Percentiles rank a stretch among this genome's conserved stretches.
Conservation (phyloP, 2,329 filamentous ascomycete species). For the Penicillium sumatraense region DNA sequence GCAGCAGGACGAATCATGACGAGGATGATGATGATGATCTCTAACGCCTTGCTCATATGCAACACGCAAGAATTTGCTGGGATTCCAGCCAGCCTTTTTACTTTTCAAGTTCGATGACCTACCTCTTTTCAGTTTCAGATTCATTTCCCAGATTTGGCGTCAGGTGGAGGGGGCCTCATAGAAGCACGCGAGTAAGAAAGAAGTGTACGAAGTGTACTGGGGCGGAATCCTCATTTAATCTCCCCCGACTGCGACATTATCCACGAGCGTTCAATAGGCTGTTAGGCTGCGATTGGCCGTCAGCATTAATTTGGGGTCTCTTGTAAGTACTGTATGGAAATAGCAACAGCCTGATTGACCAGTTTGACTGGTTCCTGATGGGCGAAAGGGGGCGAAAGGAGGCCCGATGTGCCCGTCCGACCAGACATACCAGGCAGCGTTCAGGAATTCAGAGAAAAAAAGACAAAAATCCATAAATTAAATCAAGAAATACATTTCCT, state of each 20-base stretch:
- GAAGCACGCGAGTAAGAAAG: background rate
- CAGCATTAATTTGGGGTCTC: background rate
- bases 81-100: background rate
- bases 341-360: background rate
- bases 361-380: slow-evolving; percentile 7
- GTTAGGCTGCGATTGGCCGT: slow-evolving; percentile 1
- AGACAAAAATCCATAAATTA: background rate
- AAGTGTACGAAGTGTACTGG: background rate
- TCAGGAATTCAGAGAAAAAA: background rate
- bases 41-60: background rate
- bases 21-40: background rate
- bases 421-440: slow-evolving; percentile 1
- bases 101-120: no score
- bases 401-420: slow-evolving; percentile 8
- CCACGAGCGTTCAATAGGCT: background rate
- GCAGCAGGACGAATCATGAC: background rate
- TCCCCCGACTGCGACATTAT: slow-evolving; percentile 4
- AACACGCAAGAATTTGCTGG: background rate
- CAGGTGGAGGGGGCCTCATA: background rate
- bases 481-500: no score
- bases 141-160: background rate
- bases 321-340: no score
- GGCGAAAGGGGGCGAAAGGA: slow-evolving; percentile 7
- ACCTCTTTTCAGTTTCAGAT: background rate
- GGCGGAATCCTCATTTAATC: slow-evolving; percentile 10